Evolutionary conservation across 139 green algal genomes (phyloP).

Genomic region (Coccomyxa sp.): DNA sequence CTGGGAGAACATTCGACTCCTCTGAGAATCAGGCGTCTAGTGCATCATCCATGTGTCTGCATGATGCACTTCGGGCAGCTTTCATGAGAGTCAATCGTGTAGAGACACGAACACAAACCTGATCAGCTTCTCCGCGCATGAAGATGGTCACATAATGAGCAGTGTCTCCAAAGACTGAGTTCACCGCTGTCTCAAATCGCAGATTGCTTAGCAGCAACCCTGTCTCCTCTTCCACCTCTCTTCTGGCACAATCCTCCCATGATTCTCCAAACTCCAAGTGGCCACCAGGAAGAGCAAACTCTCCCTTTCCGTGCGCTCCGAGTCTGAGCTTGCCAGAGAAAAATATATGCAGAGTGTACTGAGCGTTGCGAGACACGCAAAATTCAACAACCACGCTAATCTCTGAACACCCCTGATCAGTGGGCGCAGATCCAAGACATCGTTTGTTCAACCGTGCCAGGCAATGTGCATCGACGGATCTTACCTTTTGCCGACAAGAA

Average conservation of each 20-base stretch:
- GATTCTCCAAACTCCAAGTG: conserved; percentile 53
- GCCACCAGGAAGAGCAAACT: conserved; percentile 55
- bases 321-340: not conserved
- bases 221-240: conserved; percentile 50
- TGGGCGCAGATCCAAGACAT: too few species aligned
- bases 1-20: too few species aligned
- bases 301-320: conserved; percentile 31
- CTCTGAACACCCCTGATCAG: too few species aligned
- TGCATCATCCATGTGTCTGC: not conserved
- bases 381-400: too few species aligned
- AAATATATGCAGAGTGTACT: not conserved
- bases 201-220: conserved; percentile 13
- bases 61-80: too few species aligned
- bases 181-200: conserved; percentile 26
- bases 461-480: too few species aligned
- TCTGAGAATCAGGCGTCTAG: too few species aligned
- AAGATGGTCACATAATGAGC: conserved; percentile 60
- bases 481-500: conserved; percentile 21
- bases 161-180: conserved; percentile 24
- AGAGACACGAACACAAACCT: not conserved
- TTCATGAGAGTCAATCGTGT: too few species aligned
- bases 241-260: conserved; percentile 39
- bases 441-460: too few species aligned
- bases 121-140: conserved; percentile 12
- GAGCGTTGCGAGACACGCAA: not conserved